phyloP scores from a whole-genome alignment of 768 basidiomycete species.

The Leccinum ochraceum region DNA sequence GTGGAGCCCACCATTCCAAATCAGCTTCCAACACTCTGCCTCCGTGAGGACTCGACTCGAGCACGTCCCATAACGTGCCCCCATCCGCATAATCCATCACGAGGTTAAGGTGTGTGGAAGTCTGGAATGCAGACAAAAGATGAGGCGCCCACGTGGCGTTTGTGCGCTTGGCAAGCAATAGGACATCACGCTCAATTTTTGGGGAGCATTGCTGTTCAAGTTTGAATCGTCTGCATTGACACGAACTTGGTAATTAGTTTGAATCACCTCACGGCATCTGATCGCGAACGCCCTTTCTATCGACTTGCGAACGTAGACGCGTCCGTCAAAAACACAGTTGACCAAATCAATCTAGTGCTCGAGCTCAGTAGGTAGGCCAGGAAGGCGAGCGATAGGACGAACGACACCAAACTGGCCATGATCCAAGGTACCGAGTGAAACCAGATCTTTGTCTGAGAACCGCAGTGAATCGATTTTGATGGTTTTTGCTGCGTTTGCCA shows the following conservation, averaged over 20 bases:
- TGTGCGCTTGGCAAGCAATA: conserved; percentile 59
- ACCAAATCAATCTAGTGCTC: conserved; percentile 77
- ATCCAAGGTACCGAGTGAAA: conserved; percentile 70
- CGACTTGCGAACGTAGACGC: conserved; percentile 83
- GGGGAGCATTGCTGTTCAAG: conserved; percentile 78
- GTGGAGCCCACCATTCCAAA: conserved; percentile 84
- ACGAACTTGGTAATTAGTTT: neutral
- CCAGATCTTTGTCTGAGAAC: conserved; percentile 73
- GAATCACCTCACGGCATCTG: conserved; percentile 67
- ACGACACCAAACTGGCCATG: conserved; percentile 88
- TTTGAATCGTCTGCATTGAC: conserved; percentile 5
- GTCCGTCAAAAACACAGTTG: conserved; percentile 66
- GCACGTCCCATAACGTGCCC: conserved; percentile 86
- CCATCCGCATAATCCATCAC: conserved; percentile 86
- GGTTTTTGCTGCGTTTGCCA: conserved; percentile 56
- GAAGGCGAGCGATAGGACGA: conserved; percentile 28
- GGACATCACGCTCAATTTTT: conserved; percentile 75
- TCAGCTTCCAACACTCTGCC: conserved; percentile 66
- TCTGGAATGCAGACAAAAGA: conserved; percentile 87
- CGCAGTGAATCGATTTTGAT: conserved; percentile 65
- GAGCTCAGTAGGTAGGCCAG: neutral
- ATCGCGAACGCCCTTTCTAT: conserved; percentile 73
- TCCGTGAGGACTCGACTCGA: conserved; percentile 69
- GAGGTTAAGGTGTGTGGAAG: conserved; percentile 68
- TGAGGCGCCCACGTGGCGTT: conserved; percentile 70